Evolutionary conservation across 2,329 filamentous ascomycete genomes (phyloP).

Genomic region (Macrophomina pseudophaseolina): DNA sequence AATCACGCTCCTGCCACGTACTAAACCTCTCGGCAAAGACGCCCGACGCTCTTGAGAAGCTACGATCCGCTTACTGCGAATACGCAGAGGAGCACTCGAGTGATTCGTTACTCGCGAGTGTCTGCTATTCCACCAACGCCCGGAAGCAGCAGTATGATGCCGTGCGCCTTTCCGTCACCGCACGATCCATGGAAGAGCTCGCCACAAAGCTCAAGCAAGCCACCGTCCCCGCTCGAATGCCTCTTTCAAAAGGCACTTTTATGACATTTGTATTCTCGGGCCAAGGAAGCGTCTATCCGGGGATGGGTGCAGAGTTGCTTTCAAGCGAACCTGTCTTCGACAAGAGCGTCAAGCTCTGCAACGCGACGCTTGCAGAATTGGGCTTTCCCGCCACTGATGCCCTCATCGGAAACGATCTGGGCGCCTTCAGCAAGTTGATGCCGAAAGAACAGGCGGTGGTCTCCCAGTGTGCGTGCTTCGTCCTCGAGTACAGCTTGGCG

Average conservation of each 20-base stretch:
- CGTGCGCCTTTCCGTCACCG: not conserved
- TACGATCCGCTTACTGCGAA: not conserved
- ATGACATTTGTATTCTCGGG: slow-evolving; percentile 27
- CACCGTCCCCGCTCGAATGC: not conserved
- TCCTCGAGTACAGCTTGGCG: slow-evolving; percentile 40
- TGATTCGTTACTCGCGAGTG: not conserved
- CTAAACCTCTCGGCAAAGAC: slow-evolving; percentile 10
- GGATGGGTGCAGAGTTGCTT: slow-evolving; percentile 28
- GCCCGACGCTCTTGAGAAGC: not conserved
- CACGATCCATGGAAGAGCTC: not conserved
- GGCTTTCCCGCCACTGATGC: slow-evolving; percentile 31
- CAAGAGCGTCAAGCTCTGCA: slow-evolving; percentile 29
- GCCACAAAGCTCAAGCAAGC: not conserved
- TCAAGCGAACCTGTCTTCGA: slow-evolving; percentile 27
- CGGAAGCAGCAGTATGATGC: not conserved
- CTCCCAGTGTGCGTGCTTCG: slow-evolving; percentile 39
- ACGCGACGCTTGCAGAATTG: not conserved
- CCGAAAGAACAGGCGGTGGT: slow-evolving; percentile 30
- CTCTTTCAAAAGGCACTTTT: not conserved
- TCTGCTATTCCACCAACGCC: slow-evolving; percentile 1
- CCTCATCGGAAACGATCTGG: slow-evolving; percentile 27
- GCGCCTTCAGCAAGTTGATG: not conserved
- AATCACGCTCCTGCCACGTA: not conserved
- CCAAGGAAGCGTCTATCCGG: slow-evolving; percentile 24
- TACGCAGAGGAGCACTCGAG: not conserved